phyloP scores from a whole-genome alignment of 1,139 yeast species.

The Saccharomyces hybrid region DNA sequence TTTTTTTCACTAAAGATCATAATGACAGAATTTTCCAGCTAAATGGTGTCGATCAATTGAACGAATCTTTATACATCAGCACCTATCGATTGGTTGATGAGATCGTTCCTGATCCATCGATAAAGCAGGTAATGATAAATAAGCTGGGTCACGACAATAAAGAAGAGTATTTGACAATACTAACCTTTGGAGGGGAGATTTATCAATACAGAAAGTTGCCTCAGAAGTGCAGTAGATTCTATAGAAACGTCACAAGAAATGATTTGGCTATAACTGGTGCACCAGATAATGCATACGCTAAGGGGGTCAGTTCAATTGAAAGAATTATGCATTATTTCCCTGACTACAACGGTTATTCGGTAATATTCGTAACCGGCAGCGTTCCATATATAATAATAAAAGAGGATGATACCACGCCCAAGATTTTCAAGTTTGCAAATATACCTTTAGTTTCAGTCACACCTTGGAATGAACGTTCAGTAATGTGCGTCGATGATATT shows the following conservation, averaged over 20 bases:
- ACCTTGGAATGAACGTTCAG: slow-evolving; percentile 29
- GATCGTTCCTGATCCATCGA: slow-evolving; percentile 62
- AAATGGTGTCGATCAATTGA: slow-evolving; percentile 49
- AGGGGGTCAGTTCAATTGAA: slow-evolving; percentile 57
- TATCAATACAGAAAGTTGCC: slow-evolving; percentile 54
- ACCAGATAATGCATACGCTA: slow-evolving; percentile 64
- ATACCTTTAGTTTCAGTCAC: slow-evolving; percentile 54
- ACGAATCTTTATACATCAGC: slow-evolving; percentile 46
- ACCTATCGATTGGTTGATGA: slow-evolving; percentile 53
- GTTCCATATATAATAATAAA: slow-evolving; percentile 65
- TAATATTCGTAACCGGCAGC: slow-evolving; percentile 68
- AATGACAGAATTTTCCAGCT: slow-evolving; percentile 61
- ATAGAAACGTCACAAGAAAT: slow-evolving; percentile 42
- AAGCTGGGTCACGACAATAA: slow-evolving; percentile 53
- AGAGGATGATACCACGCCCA: slow-evolving; percentile 55
- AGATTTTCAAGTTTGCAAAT: slow-evolving; percentile 60
- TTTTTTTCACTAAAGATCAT: slow-evolving; percentile 57
- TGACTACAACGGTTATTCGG: slow-evolving; percentile 49
- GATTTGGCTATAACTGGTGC: slow-evolving; percentile 55
- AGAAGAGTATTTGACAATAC: slow-evolving; percentile 52
- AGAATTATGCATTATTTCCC: slow-evolving; percentile 58
- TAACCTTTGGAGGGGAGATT: slow-evolving; percentile 77
- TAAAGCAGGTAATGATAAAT: slow-evolving; percentile 62
- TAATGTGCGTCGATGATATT: slow-evolving; percentile 65
- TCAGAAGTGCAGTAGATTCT: slow-evolving; percentile 39